phyloP scores from a whole-genome alignment of 2,329 filamentous ascomycete genomes.

The Penicillium sp. region DNA sequence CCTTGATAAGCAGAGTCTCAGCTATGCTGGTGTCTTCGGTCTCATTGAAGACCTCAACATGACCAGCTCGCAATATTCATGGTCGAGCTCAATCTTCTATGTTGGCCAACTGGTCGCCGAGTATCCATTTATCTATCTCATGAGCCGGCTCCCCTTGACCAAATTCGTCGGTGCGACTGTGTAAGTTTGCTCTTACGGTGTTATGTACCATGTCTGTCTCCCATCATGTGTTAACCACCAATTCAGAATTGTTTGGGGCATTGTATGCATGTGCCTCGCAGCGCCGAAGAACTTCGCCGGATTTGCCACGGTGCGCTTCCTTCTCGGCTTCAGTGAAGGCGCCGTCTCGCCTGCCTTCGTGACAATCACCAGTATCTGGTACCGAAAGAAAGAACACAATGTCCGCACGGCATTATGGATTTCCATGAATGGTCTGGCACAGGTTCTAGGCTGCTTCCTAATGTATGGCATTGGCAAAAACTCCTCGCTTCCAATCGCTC shows the following conservation, averaged over 20 bases:
- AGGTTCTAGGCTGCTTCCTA: constrained; percentile 48
- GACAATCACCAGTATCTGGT: constrained; percentile 48
- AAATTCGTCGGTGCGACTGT: constrained; percentile 53
- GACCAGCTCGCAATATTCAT: constrained; percentile 50
- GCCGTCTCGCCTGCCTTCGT: constrained; percentile 50
- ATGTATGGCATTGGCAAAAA: constrained; percentile 55
- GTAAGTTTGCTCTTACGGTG: constrained; percentile 27
- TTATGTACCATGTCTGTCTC: neutral
- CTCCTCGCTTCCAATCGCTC: constrained; percentile 40
- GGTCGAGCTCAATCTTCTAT: constrained; percentile 42
- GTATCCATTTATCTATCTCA: constrained; percentile 54
- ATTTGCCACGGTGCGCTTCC: constrained; percentile 43
- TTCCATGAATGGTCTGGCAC: constrained; percentile 49
- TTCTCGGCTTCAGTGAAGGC: constrained; percentile 49
- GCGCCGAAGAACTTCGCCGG: constrained; percentile 43
- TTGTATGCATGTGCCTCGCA: constrained; percentile 48
- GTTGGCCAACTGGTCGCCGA: constrained; percentile 50
- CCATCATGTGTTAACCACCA: neutral
- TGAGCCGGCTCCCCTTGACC: constrained; percentile 51
- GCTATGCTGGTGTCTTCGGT: constrained; percentile 48
- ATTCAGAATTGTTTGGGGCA: constrained; percentile 45
- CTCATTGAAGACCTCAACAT: constrained; percentile 50
- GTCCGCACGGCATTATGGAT: constrained; percentile 38
- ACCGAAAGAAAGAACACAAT: constrained; percentile 38
- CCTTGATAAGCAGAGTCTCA: constrained; percentile 48